Evolutionary conservation across 2,329 filamentous ascomycete genomes (phyloP).

Genomic region (Colletotrichum neosansevieriae): DNA sequence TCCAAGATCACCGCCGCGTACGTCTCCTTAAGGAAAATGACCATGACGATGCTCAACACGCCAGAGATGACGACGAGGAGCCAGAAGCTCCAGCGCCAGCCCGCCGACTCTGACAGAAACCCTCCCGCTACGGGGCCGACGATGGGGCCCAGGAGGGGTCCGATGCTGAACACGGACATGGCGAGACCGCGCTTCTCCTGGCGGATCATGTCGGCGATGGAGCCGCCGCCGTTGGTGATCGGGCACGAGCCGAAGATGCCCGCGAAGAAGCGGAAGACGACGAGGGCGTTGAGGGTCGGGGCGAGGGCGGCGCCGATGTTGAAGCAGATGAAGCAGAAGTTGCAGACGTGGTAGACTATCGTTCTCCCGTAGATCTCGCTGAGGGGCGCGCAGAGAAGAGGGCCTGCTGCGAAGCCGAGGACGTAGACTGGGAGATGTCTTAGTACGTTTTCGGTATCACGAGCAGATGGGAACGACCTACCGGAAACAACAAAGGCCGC

Average conservation of each 20-base stretch:
- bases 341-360: constrained; percentile 62
- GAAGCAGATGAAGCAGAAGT: constrained; percentile 56
- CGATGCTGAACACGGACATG: constrained; percentile 63
- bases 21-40: constrained; percentile 60
- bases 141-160: constrained; percentile 60
- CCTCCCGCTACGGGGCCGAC: constrained; percentile 61
- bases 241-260: constrained; percentile 73
- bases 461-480: background rate
- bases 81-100: constrained; percentile 66
- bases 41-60: constrained; percentile 50
- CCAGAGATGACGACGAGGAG: constrained; percentile 57
- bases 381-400: constrained; percentile 68
- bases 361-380: constrained; percentile 70
- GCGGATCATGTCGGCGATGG: constrained; percentile 73
- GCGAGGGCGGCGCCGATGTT: constrained; percentile 61
- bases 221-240: constrained; percentile 74
- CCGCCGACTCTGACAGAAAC: constrained; percentile 53
- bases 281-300: constrained; percentile 60
- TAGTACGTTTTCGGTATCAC: background rate
- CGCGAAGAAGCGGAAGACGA: constrained; percentile 70
- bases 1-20: constrained; percentile 61
- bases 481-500: constrained; percentile 73
- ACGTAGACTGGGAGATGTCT: constrained; percentile 63
- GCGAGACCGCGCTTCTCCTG: constrained; percentile 68
- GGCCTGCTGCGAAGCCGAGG: constrained; percentile 71